These are phyloP conservation scores for Exophiala sp. DNA, from an alignment of 2,329 filamentous ascomycete species.

Conservation along the genomic window DNA sequence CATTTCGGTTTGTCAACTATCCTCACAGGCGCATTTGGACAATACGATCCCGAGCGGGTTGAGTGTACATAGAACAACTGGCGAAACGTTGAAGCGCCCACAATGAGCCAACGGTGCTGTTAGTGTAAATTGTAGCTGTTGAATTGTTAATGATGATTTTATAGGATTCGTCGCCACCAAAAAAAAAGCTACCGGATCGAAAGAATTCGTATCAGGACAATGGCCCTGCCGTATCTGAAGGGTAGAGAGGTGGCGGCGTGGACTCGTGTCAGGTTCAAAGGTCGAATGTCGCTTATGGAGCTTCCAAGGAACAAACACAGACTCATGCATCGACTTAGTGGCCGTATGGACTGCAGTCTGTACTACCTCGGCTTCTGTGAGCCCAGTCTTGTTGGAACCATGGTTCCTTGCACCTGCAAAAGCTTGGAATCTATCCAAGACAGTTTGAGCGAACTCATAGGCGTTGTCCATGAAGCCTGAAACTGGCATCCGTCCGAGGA, in stretches of 20 bases:
- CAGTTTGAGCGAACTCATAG: slow-evolving; percentile 2
- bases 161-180: slow-evolving; percentile 30
- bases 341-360: slow-evolving; percentile 25
- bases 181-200: slow-evolving; percentile 23
- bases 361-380: slow-evolving; percentile 25
- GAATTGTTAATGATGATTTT: slow-evolving; percentile 26
- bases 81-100: slow-evolving; percentile 30
- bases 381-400: neutral
- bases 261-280: slow-evolving; percentile 27
- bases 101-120: slow-evolving; percentile 28
- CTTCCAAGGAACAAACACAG: slow-evolving; percentile 33
- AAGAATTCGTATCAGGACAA: slow-evolving; percentile 12
- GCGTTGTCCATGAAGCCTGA: neutral
- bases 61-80: slow-evolving; percentile 32
- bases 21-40: slow-evolving; percentile 60
- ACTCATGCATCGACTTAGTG: slow-evolving; percentile 20
- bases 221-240: slow-evolving; percentile 25
- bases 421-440: slow-evolving; percentile 9
- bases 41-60: slow-evolving; percentile 50
- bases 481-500: neutral
- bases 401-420: neutral
- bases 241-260: slow-evolving; percentile 20
- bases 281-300: slow-evolving; percentile 28
- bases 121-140: slow-evolving; percentile 26
- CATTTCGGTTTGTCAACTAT: slow-evolving; percentile 72